Evolutionary conservation across 768 basidiomycete genomes (phyloP), one percentile per base, ranked within the genome.

Genomic region (Macrolepiota albuminosa): DNA sequence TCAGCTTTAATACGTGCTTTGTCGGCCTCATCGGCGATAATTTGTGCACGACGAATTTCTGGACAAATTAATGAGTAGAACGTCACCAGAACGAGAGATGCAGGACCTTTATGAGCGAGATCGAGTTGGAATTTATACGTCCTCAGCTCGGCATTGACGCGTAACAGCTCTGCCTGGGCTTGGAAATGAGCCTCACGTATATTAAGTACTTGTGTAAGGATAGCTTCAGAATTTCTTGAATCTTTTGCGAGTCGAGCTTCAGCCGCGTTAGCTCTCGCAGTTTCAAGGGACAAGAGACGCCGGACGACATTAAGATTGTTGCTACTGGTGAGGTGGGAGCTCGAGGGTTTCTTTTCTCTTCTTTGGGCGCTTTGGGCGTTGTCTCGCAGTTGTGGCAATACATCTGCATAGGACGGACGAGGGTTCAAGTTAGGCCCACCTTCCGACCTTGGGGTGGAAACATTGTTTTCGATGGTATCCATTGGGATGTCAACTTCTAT

Each of bases 81-180:
- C 47, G 4, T 26, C 29, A 2, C 8, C 9, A 21, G 50, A 29
- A 47, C 40, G 42, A 52, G 16, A 49, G 5, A 55, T 21, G 48
- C 63, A 21, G 10, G 24, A 79, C 78, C 78, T 68, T 74, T 75
- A 63, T 87, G 84, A 16, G 86, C 86, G 37, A 78, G 72, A 18
- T 83, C 80, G 31, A 86, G 70, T 73, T 86, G 83, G 1, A 81
- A 52, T 66, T 84, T 86, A 66, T 85, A 87, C 56, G 85, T 56
- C 51, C 73, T 71, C 49, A 86, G 66, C 61, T 88, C 86, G 36
- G 84, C 78, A 67, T 70, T 54, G 64, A 75, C 63, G 5, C 65
- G 69, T 3, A 66, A 55, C 9, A 79, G 60, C 8, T 75, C 73
- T 34, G 66, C 64, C 36, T 77, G 72, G 7, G 74, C 49, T 43